phyloP scores from a whole-genome alignment of 2,329 filamentous ascomycete species.

The Colletotrichum kahawae region DNA sequence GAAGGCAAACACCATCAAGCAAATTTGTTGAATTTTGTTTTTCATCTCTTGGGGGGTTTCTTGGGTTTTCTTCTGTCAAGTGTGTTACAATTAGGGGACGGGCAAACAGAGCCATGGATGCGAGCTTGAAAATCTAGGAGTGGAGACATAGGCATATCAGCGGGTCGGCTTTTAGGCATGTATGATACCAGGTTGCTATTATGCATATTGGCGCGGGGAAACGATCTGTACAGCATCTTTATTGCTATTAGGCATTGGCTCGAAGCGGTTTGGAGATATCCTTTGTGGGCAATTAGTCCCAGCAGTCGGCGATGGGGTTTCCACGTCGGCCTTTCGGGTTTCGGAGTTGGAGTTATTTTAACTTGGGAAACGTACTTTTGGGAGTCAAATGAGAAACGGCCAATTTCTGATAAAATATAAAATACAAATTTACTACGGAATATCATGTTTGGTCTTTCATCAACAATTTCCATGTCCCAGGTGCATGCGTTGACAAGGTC shows the following conservation, averaged over 20 bases:
- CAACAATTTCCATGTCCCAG: fast-evolving
- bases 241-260: background rate
- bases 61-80: no score
- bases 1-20: background rate
- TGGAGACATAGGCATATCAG: background rate
- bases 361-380: background rate
- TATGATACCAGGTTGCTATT: background rate
- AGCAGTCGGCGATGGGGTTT: background rate
- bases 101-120: background rate
- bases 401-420: background rate
- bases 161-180: background rate
- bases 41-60: background rate
- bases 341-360: background rate
- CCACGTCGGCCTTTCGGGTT: background rate
- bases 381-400: background rate
- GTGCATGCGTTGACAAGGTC: background rate
- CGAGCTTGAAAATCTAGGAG: background rate
- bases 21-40: background rate
- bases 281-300: background rate
- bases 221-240: background rate
- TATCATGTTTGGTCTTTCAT: no score
- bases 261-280: background rate
- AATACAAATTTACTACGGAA: background rate
- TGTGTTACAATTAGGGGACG: background rate
- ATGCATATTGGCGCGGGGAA: background rate